Evolutionary conservation across 208 protist genomes (phyloP).

Genomic region (Borovskyia barvae): DNA sequence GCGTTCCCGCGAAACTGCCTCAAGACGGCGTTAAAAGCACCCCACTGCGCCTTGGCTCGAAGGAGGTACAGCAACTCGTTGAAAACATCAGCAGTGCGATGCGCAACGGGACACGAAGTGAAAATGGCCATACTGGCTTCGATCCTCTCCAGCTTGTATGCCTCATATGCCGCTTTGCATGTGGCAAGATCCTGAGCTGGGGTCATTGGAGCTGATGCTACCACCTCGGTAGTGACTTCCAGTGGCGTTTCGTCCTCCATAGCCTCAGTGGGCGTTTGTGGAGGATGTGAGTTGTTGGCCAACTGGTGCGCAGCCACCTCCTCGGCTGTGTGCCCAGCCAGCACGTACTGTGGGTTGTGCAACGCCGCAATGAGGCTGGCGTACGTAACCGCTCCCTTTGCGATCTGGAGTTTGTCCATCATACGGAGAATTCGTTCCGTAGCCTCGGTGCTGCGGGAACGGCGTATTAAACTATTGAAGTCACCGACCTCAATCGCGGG

Average conservation of each 20-base stretch:
- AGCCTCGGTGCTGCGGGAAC: constrained; percentile 29
- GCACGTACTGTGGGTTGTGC: constrained; percentile 63
- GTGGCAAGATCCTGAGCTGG: not conserved
- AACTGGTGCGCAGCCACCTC: constrained; percentile 15
- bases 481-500: constrained; percentile 57
- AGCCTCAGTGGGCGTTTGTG: not conserved
- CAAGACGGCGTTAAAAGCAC: constrained; percentile 49
- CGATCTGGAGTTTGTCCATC: constrained; percentile 64
- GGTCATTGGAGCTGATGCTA: not conserved
- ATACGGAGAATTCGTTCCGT: constrained; percentile 49
- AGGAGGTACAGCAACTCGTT: constrained; percentile 79
- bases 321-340: constrained; percentile 29
- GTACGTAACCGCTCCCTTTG: constrained; percentile 42
- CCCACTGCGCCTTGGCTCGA: constrained; percentile 38
- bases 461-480: constrained; percentile 67
- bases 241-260: not conserved
- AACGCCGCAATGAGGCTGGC: constrained; percentile 61
- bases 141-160: constrained; percentile 52
- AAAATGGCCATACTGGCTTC: constrained; percentile 56
- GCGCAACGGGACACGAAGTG: constrained; percentile 31
- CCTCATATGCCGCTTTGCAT: constrained; percentile 47
- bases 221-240: not conserved
- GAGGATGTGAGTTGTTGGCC: not conserved
- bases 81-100: constrained; percentile 57
- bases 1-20: constrained; percentile 61